Evolutionary conservation across 495 filamentous ascomycete genomes (phyloP).

Genomic region (Letharia columbiana): DNA sequence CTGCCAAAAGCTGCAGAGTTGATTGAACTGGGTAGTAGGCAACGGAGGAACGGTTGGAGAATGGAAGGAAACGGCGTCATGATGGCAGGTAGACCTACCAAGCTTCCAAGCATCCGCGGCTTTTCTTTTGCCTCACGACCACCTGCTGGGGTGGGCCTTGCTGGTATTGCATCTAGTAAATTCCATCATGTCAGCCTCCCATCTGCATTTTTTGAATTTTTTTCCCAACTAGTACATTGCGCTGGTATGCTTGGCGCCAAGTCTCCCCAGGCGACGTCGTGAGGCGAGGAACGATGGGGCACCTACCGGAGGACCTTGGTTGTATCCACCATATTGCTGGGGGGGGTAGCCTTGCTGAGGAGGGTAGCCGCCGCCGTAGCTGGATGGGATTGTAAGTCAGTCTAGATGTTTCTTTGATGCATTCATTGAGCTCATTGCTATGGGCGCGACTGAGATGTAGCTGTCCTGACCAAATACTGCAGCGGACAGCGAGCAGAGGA

Average conservation of each 20-base stretch:
- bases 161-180: slow-evolving; percentile 47
- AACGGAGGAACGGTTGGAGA: background rate
- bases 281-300: slow-evolving; percentile 21
- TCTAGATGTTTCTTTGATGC: background rate
- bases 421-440: background rate
- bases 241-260: slow-evolving; percentile 6
- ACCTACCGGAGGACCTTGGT: slow-evolving; percentile 34
- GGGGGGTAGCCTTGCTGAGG: slow-evolving; percentile 33
- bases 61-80: background rate
- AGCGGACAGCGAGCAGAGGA: slow-evolving; percentile 21
- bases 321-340: slow-evolving; percentile 34
- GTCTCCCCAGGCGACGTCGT: slow-evolving; percentile 15
- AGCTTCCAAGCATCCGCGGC: slow-evolving; percentile 53
- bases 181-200: slow-evolving; percentile 17
- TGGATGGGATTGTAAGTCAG: slow-evolving; percentile 14
- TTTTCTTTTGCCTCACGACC: slow-evolving; percentile 40
- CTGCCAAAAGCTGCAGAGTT: background rate
- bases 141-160: slow-evolving; percentile 46
- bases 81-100: slow-evolving; percentile 37
- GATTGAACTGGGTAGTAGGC: background rate
- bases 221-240: slow-evolving; percentile 14
- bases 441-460: background rate
- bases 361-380: slow-evolving; percentile 26
- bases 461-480: background rate
- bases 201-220: slow-evolving; percentile 24